Evolutionary conservation across 2,329 filamentous ascomycete genomes (phyloP).

Genomic region (Onygenales sp.): DNA sequence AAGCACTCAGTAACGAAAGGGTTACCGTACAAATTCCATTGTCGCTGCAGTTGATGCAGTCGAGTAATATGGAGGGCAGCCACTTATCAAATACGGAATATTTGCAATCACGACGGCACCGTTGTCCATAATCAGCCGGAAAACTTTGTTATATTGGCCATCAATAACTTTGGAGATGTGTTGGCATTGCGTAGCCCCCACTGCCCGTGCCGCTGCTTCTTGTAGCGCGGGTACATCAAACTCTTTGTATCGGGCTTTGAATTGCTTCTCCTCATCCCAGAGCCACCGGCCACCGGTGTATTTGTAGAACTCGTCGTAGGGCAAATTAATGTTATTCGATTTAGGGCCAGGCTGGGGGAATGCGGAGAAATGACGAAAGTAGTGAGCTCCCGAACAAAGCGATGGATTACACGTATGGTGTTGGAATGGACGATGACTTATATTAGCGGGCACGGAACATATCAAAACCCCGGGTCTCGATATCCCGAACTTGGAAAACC

Average conservation of each 20-base stretch:
- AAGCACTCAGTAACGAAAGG: slow-evolving; percentile 6
- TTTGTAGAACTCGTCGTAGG: slow-evolving; percentile 12
- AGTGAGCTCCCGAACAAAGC: too few relatives aligned
- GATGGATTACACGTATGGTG: too few relatives aligned
- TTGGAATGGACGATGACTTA: too few relatives aligned
- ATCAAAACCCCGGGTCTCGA: too few relatives aligned
- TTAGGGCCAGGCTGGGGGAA: background rate
- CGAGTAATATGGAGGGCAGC: background rate
- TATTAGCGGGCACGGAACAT: too few relatives aligned
- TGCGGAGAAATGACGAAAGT: background rate
- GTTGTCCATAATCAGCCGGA: slow-evolving; percentile 13
- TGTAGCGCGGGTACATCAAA: slow-evolving; percentile 25
- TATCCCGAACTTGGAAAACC: too few relatives aligned
- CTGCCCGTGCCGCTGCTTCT: slow-evolving; percentile 16
- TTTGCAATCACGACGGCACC: background rate
- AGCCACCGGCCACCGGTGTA: slow-evolving; percentile 19
- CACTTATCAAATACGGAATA: slow-evolving; percentile 1
- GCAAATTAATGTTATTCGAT: too few relatives aligned
- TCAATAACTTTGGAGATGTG: slow-evolving; percentile 22
- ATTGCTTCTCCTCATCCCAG: slow-evolving; percentile 20
- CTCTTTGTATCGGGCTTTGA: slow-evolving; percentile 15
- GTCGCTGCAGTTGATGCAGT: slow-evolving; percentile 1
- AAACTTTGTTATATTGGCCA: slow-evolving; percentile 14
- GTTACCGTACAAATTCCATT: slow-evolving; percentile 3
- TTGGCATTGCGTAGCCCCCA: slow-evolving; percentile 18